Percentiles rank a stretch among this genome's conserved stretches.
Conservation (phyloP, 129 eudicot species). For the Centella asiatica region DNA sequence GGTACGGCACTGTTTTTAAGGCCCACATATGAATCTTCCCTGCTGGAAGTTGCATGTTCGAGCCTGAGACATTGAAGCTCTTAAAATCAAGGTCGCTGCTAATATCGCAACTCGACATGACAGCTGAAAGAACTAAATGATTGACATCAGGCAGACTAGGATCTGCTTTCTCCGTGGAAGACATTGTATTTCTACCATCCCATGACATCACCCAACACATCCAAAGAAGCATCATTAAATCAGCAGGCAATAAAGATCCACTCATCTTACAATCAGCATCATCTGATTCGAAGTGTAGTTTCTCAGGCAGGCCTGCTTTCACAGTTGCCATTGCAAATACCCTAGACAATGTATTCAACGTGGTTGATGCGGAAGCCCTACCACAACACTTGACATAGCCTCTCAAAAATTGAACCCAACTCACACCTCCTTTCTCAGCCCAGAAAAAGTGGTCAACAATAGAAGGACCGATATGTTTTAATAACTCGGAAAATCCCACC, state of each 20-base stretch:
- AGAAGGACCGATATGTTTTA: constrained; percentile 43
- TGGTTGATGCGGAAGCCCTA: constrained; percentile 46
- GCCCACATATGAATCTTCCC: constrained; percentile 69
- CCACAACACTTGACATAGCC: constrained; percentile 68
- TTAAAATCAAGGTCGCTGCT: constrained; percentile 32
- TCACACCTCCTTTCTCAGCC: constrained; percentile 51
- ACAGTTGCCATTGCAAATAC: constrained; percentile 33
- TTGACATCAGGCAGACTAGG: constrained; percentile 54
- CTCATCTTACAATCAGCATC: constrained; percentile 61
- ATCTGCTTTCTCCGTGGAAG: constrained; percentile 15
- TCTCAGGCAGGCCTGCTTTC: constrained; percentile 58
- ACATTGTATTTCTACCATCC: constrained; percentile 30
- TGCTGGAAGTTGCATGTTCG: constrained; percentile 48
- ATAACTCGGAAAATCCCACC: constrained; percentile 27
- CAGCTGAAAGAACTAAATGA: constrained; percentile 65
- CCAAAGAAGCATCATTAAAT: constrained; percentile 61
- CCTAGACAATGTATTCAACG: constrained; percentile 39
- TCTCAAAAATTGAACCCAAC: constrained; percentile 65
- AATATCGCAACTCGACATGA: constrained; percentile 46
- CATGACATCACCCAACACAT: constrained; percentile 71
- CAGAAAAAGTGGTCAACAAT: constrained; percentile 53
- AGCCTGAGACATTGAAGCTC: constrained; percentile 23
- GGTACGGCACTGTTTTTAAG: constrained; percentile 63
- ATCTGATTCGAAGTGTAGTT: constrained; percentile 46
- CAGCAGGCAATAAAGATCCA: constrained; percentile 52